Percentiles rank a stretch among this genome's conserved stretches.
Conservation (phyloP, 371 early-diverging fungal genomes). For the Mortierella sp. region DNA sequence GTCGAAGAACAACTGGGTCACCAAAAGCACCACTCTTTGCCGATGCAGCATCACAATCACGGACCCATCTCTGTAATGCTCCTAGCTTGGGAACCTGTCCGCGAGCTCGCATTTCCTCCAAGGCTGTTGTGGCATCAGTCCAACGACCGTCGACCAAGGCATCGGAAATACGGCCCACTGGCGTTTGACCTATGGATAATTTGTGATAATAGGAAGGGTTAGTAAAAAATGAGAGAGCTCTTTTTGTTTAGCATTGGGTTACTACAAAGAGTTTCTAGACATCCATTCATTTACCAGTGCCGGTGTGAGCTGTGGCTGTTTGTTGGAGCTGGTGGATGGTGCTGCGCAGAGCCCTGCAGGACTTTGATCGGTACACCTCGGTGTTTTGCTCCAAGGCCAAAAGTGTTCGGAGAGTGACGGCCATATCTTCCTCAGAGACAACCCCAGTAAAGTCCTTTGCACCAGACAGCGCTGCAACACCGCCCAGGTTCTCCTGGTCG, state of each 20-base stretch:
- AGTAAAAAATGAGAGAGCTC: too few relatives aligned
- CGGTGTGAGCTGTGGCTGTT: conserved; percentile 50
- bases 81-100: conserved; percentile 60
- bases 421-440: conserved; percentile 54
- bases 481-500: conserved; percentile 31
- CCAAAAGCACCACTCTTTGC: conserved; percentile 53
- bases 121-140: conserved; percentile 57
- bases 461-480: neutral
- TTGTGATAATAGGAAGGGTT: too few relatives aligned
- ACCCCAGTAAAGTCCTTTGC: conserved; percentile 33
- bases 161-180: conserved; percentile 58
- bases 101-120: conserved; percentile 59
- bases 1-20: conserved; percentile 58
- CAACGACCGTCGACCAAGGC: conserved; percentile 61
- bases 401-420: conserved; percentile 44
- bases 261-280: too few relatives aligned
- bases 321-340: conserved; percentile 53
- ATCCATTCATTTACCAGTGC: conserved; percentile 32
- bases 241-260: too few relatives aligned
- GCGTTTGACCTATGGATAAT: conserved; percentile 50
- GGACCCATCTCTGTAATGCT: conserved; percentile 66
- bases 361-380: conserved; percentile 50
- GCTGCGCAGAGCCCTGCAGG: conserved; percentile 50
- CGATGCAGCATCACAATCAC: conserved; percentile 68
- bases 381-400: conserved; percentile 48